These are phyloP conservation scores for Clonostachys chloroleuca DNA, from an alignment of 2,329 filamentous ascomycete species.

Conservation along the genomic window DNA sequence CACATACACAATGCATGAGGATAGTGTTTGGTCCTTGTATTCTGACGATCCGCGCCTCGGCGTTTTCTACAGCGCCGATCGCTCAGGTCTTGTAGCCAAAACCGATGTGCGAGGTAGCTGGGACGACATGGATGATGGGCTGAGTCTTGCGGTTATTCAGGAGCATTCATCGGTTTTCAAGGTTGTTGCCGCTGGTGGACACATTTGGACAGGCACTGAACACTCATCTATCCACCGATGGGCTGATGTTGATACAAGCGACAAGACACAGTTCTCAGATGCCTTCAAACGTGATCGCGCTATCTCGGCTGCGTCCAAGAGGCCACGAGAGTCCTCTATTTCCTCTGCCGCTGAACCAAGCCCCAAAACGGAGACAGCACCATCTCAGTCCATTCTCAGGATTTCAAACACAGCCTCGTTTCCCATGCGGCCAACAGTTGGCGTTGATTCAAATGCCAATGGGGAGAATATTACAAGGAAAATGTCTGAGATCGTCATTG, in stretches of 20 bases:
- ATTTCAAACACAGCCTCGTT: conserved; percentile 83
- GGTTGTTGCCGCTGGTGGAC: conserved; percentile 64
- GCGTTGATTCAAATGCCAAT: conserved; percentile 40
- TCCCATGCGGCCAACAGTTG: conserved; percentile 49
- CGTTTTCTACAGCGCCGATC: conserved; percentile 92
- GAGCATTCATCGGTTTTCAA: conserved; percentile 81
- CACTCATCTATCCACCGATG: conserved; percentile 91
- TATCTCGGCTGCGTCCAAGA: conserved; percentile 35
- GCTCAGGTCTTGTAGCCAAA: conserved; percentile 91
- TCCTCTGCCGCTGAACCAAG: conserved; percentile 27
- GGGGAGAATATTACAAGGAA: conserved; percentile 25
- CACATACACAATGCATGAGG: conserved; percentile 97
- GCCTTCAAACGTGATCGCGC: conserved; percentile 42
- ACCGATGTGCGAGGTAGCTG: conserved; percentile 78
- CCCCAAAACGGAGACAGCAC: too few species aligned
- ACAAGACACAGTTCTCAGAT: conserved; percentile 63
- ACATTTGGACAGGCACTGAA: conserved; percentile 86
- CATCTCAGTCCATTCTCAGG: conserved; percentile 67
- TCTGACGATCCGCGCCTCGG: conserved; percentile 82
- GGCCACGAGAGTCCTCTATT: conserved; percentile 42
- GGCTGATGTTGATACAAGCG: conserved; percentile 77
- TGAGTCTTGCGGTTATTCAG: conserved; percentile 86
- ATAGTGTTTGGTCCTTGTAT: conserved; percentile 94
- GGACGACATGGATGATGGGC: conserved; percentile 71
- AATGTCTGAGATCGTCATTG: conserved; percentile 19